Base-by-base conservation (phyloP, 768 basidiomycete species). In the Suillus hirtellus region DNA sequence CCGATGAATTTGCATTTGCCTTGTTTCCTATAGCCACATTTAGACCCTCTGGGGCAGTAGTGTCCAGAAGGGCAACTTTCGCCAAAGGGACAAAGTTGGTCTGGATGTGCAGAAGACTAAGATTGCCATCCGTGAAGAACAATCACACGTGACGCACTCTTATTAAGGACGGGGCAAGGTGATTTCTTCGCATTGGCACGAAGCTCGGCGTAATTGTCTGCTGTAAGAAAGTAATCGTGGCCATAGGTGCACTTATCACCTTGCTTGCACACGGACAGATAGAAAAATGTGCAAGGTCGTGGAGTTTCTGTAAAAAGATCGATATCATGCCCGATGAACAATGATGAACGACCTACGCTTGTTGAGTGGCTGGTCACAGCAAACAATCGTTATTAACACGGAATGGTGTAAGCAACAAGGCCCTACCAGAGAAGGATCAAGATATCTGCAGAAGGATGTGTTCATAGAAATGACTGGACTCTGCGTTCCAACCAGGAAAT, bases 271-370 rank as follows among this genome's bases (percentile, higher is more conserved):
- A 67, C 59, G 9, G 73, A 68, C 11, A 77, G 66, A 60, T 79
- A 79, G 66, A 67, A 73, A 66, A 76, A 75, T 42, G 74, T 79
- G 68, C 78, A 79, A 3, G 78, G 78, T 7, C 74, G 73, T 19
- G 78, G 78, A 63, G 65, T 73, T 42, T 76, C 78, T 79, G 62
- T 21, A 44, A 37, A 60, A 37, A 60, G 40, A 55, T 61, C 14
- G 10, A 12, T 19, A 37, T 27, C 21, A 37, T 27, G 24, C 54
- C 17, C 38, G 10, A 55, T 38, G 52, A 19, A 43, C 49, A 35
- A 31, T 24, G 15, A 38, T 17, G 50, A 15, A 21, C 15, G 14
- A 64, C 74, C 14, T 52, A 78, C 77, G 71, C 63, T 72, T 77
- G 59, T 73, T 67, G 5, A 76, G 66, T 35, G 73, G 71, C 77